Conservation (phyloP, 1,139 yeast species). For the Yamadazyma dendronema region DNA sequence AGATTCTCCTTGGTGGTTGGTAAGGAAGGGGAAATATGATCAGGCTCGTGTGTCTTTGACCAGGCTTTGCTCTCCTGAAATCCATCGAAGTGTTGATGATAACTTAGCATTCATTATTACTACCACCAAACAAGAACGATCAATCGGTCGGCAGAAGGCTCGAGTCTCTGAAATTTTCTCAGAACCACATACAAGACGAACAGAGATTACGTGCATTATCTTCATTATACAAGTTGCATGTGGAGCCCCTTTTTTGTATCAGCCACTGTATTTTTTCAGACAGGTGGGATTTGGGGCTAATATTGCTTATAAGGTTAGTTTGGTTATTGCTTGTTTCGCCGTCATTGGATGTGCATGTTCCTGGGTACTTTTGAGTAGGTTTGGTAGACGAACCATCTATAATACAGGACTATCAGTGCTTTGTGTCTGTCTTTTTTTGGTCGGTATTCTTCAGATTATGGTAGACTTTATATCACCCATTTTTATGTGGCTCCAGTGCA, state of each 20-base stretch:
- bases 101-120: conserved; percentile 20
- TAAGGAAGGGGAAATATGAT: conserved; percentile 19
- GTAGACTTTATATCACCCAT: conserved; percentile 10
- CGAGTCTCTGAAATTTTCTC: conserved; percentile 15
- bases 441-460: conserved; percentile 30
- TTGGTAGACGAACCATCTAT: conserved; percentile 23
- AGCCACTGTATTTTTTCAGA: conserved; percentile 22
- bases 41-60: conserved; percentile 18
- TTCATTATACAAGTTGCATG: conserved; percentile 22
- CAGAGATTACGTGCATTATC: conserved; percentile 22
- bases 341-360: conserved; percentile 16
- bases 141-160: conserved; percentile 7
- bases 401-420: conserved; percentile 21
- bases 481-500: conserved; percentile 21
- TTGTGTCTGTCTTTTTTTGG: conserved; percentile 16
- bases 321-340: conserved; percentile 26
- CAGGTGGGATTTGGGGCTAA: conserved; percentile 20
- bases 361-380: conserved; percentile 18
- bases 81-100: conserved; percentile 14
- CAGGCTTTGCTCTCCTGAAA: conserved; percentile 14
- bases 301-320: conserved; percentile 21
- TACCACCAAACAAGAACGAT: conserved; percentile 15
- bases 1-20: conserved; percentile 25
- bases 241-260: conserved; percentile 22
- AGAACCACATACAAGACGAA: conserved; percentile 21